A percentile compares a stretch with the other conserved stretches of the same genome.
Evolutionary conservation across 1,284 basidiomycete genomes (phyloP).

Genomic region (Leccinum holopus): DNA sequence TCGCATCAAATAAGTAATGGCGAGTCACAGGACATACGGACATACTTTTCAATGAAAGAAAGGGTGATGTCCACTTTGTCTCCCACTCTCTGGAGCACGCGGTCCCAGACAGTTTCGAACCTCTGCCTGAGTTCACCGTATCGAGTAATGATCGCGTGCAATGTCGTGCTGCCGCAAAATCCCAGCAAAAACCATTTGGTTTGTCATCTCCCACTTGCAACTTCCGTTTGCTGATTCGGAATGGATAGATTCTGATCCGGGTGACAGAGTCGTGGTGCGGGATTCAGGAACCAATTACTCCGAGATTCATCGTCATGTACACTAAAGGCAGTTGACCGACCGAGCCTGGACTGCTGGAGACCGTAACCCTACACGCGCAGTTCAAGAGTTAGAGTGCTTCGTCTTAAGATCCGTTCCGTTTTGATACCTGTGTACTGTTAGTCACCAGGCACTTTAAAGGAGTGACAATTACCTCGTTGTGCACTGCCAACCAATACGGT

Average conservation of each 20-base stretch:
- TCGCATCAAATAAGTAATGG: conserved; percentile 11
- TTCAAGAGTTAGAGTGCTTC: conserved; percentile 27
- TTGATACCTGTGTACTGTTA: conserved; percentile 19
- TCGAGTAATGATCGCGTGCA: conserved; percentile 60
- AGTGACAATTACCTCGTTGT: conserved; percentile 25
- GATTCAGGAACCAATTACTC: conserved; percentile 33
- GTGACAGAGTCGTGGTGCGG: conserved; percentile 33
- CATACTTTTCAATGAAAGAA: conserved; percentile 71
- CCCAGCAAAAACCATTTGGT: conserved; percentile 29
- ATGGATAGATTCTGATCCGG: conserved; percentile 31
- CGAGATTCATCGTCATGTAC: conserved; percentile 38
- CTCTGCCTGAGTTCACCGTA: conserved; percentile 60
- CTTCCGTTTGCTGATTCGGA: conserved; percentile 32
- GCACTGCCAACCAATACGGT: conserved; percentile 23
- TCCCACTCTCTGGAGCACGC: conserved; percentile 61
- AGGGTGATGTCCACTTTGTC: conserved; percentile 70
- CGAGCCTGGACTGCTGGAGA: conserved; percentile 19
- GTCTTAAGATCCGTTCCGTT: conserved; percentile 26
- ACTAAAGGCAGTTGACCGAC: conserved; percentile 29
- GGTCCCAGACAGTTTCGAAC: conserved; percentile 74
- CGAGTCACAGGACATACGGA: conserved; percentile 4
- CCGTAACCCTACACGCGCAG: conserved; percentile 19
- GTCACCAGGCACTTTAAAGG: conserved; percentile 18
- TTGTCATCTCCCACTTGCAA: conserved; percentile 24
- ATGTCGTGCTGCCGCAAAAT: conserved; percentile 44